Percentiles rank a stretch among this genome's conserved stretches.
Evolutionary conservation across 352 stramenopile genomes (phyloP).

Genomic region (Vaucheria bursata): DNA sequence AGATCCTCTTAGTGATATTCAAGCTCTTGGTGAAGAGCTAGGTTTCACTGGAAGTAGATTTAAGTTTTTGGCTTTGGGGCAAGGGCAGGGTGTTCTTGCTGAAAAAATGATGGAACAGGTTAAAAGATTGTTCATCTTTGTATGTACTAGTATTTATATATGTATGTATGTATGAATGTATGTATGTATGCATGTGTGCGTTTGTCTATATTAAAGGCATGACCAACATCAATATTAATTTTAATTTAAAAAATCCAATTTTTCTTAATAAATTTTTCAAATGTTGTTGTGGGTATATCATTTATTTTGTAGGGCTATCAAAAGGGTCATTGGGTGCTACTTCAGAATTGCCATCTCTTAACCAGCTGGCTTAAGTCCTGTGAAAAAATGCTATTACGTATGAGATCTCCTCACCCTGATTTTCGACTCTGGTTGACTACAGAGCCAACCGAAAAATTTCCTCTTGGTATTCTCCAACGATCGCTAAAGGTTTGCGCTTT

Average conservation of each 20-base stretch:
- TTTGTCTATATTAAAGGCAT: too few relatives aligned
- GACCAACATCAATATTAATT: too few relatives aligned
- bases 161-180: too few relatives aligned
- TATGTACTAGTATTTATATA: too few relatives aligned
- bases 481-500: constrained; percentile 74
- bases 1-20: constrained; percentile 85
- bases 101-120: constrained; percentile 80
- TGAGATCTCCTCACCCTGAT: constrained; percentile 71
- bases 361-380: constrained; percentile 80
- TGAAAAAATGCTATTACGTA: constrained; percentile 79
- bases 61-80: constrained; percentile 81
- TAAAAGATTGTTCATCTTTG: neutral
- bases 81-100: constrained; percentile 81
- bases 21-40: constrained; percentile 76
- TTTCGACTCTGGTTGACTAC: constrained; percentile 90
- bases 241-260: too few relatives aligned
- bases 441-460: constrained; percentile 85
- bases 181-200: too few relatives aligned
- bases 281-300: too few relatives aligned
- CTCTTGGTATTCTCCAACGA: constrained; percentile 82
- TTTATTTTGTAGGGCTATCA: constrained; percentile 19
- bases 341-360: constrained; percentile 90
- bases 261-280: too few relatives aligned
- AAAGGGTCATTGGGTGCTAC: constrained; percentile 64
- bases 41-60: constrained; percentile 79